Conservation (phyloP, 805 yeast species). For the Wickerhamiella lipophila region DNA sequence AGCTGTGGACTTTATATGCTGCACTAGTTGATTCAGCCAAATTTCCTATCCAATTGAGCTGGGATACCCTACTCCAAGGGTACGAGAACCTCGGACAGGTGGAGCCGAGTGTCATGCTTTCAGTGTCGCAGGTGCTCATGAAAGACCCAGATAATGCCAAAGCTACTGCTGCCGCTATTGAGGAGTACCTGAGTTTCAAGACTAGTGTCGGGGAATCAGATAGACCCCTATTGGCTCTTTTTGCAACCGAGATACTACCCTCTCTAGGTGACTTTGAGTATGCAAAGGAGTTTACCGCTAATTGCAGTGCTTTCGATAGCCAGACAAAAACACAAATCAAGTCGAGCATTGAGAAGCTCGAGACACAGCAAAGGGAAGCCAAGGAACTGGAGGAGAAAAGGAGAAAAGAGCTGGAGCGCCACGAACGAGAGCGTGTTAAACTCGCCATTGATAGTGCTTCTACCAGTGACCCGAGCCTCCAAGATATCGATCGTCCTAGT, state of each 20-base stretch:
- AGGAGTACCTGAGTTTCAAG: slow-evolving; percentile 7
- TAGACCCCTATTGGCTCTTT: not conserved
- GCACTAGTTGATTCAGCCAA: slow-evolving; percentile 1
- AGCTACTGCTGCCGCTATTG: not conserved
- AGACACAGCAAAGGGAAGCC: not conserved
- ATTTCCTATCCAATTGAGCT: not conserved
- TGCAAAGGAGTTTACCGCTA: slow-evolving; percentile 2
- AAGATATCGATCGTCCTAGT: not conserved
- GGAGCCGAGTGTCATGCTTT: slow-evolving; percentile 8
- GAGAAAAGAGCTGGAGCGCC: not conserved
- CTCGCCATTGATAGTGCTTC: slow-evolving; percentile 1
- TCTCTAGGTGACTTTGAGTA: slow-evolving; percentile 10
- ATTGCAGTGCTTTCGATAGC: not conserved
- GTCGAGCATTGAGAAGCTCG: not conserved
- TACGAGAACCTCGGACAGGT: not conserved
- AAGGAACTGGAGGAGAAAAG: not conserved
- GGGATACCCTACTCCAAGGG: slow-evolving; percentile 4
- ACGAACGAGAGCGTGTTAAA: slow-evolving; percentile 3
- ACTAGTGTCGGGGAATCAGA: not conserved
- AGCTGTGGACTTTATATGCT: slow-evolving; percentile 9
- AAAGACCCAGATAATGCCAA: not conserved
- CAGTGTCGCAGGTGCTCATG: not conserved
- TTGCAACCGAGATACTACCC: slow-evolving; percentile 4
- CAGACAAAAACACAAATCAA: not conserved
- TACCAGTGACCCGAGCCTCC: not conserved